Evolutionary conservation across 2,329 filamentous ascomycete genomes (phyloP), one percentile per base, ranked within the genome.

Genomic region (Thielaviopsis populi): DNA sequence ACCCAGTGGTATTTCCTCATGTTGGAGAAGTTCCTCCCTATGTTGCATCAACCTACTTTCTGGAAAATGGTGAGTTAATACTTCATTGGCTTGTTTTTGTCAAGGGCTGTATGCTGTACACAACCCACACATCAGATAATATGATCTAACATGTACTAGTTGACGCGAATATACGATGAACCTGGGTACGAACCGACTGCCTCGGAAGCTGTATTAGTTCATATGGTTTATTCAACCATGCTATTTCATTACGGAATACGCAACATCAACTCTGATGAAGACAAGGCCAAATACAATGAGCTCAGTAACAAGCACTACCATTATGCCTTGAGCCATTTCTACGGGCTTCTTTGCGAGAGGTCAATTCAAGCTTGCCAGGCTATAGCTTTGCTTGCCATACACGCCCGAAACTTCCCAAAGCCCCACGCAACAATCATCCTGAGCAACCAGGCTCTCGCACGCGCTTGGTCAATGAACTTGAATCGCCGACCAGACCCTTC

Each of bases 181-280:
- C 77, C 80, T 17, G 75, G 72, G 63, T 88, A 86, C 71, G 76
- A 79, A 61, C 80, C 87, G 0, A 80, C 81, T 0, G 73, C 80
- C 0, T 79, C 87, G 1, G 85, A 94, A 70, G 78, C 79, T 1
- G 86, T 89, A 48, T 83, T 83, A 65, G 79, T 91, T 0, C 87
- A 92, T 72, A 89, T 91, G 83, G 80, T 94, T 50, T 85, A 94
- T 65, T 86, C 88, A 11, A 85, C 84, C 60, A 87, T 92, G 69
- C 85, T 85, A 70, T 89, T 87, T 68, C 88, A 95, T 69, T 88
- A 85, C 66, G 85, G 86, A n/a, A 77, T 84, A 3, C 80, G 88
- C 22, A 91, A 90, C 69, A 76, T 78, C 66, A 78, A 83, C 66
- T 75, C 82, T 64, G 72, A 79, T 17, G 77, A 79, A 2, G 77